Conservation (phyloP, 2,329 filamentous ascomycete genomes). For the Colletotrichum eremochloae region DNA sequence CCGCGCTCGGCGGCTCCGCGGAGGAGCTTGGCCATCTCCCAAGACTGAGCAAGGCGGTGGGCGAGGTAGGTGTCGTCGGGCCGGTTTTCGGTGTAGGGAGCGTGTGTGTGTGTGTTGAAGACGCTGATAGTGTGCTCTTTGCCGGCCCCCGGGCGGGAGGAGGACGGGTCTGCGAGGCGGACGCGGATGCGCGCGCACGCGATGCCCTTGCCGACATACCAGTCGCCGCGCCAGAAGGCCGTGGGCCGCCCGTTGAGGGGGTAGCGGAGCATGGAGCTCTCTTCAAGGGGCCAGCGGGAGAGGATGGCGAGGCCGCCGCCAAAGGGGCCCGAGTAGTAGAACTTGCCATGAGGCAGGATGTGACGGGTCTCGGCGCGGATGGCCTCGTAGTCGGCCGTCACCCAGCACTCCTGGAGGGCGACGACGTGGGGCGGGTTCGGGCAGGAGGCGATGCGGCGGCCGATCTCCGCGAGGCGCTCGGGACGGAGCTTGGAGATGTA, state of each 20-base stretch:
- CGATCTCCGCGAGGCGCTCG: constrained; percentile 86
- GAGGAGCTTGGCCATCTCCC: constrained; percentile 93
- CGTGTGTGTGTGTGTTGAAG: constrained; percentile 87
- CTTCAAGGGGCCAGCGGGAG: constrained; percentile 91
- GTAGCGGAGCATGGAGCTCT: constrained; percentile 88
- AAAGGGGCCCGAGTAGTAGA: constrained; percentile 91
- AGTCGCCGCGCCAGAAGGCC: constrained; percentile 94
- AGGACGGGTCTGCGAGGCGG: constrained; percentile 8
- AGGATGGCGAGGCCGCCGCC: constrained; percentile 91
- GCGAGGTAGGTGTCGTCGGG: constrained; percentile 88
- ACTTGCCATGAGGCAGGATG: constrained; percentile 90
- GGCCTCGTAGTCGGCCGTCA: constrained; percentile 82
- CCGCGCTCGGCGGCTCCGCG: constrained; percentile 83
- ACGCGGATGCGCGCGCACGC: constrained; percentile 80
- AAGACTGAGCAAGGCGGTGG: constrained; percentile 92
- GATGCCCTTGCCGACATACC: constrained; percentile 96
- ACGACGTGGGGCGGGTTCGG: constrained; percentile 84
- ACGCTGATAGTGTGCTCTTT: constrained; percentile 82
- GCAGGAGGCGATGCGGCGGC: constrained; percentile 78
- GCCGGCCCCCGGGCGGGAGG: constrained; percentile 35
- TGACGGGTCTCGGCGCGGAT: constrained; percentile 80
- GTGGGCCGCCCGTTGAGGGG: constrained; percentile 94
- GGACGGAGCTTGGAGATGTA: constrained; percentile 83
- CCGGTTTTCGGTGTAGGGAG: constrained; percentile 82
- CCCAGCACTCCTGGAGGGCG: constrained; percentile 96